Percentiles rank a stretch among this genome's conserved stretches.
phyloP scores from a whole-genome alignment of 129 eudicot species.

The Lactuca saligna region DNA sequence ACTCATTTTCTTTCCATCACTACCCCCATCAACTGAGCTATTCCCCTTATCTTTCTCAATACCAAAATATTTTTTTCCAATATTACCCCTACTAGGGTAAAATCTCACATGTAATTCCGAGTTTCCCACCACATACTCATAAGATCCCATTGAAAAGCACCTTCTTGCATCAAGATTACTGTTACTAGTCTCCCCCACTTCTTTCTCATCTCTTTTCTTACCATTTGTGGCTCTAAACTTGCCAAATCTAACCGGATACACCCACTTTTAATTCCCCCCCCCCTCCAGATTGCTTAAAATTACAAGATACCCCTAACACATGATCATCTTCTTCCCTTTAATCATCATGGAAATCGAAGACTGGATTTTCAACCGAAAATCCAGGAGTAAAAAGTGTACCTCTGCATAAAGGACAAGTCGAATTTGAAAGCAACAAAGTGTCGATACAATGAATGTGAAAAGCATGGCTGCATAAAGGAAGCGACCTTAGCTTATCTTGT shows the following conservation, averaged over 20 bases:
- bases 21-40: conserved; percentile 43
- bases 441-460: no score
- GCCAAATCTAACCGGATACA: conserved; percentile 87
- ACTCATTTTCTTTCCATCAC: conserved; percentile 65
- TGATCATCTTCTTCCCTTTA: no score
- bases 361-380: no score
- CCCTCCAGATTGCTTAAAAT: no score
- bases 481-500: no score
- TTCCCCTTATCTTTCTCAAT: conserved; percentile 50
- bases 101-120: conserved; percentile 73
- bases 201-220: conserved; percentile 34
- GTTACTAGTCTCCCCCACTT: conserved; percentile 78
- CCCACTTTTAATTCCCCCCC: conserved; percentile 55
- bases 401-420: no score
- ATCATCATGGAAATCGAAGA: no score
- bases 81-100: conserved; percentile 40
- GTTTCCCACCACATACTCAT: conserved; percentile 85
- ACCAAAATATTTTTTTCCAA: conserved; percentile 37
- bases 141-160: conserved; percentile 96
- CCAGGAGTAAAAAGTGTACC: no score
- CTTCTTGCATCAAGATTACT: conserved; percentile 84
- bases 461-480: no score
- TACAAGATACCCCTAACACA: no score
- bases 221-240: conserved; percentile 64
- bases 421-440: no score